Percentiles rank a stretch among this genome's conserved stretches.
These are phyloP conservation scores for Juncus inflexus DNA, from an alignment of 176 grass and related monocot species.

Conservation along the genomic window DNA sequence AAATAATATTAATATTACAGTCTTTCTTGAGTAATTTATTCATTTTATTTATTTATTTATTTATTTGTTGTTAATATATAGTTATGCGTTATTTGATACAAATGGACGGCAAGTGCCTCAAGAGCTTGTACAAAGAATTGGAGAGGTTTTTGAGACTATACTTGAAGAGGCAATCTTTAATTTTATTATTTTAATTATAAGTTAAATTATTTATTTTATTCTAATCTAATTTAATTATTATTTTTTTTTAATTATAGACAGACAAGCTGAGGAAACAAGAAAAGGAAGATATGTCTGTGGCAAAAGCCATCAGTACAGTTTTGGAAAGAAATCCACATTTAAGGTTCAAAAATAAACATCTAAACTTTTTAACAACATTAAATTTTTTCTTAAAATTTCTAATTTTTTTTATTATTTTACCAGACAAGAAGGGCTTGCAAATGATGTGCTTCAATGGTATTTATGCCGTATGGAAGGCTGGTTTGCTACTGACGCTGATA, in stretches of 20 bases:
- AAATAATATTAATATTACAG: constrained; percentile 5
- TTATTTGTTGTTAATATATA: constrained; percentile 30
- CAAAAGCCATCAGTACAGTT: constrained; percentile 72
- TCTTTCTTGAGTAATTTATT: constrained; percentile 7
- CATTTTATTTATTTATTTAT: neutral
- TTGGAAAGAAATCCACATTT: constrained; percentile 70
- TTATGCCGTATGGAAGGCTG: constrained; percentile 97
- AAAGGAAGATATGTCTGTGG: constrained; percentile 84
- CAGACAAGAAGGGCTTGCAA: constrained; percentile 87
- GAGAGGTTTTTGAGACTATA: constrained; percentile 84
- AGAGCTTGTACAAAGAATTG: constrained; percentile 75
- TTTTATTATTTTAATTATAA: constrained; percentile 6
- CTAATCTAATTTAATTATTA: neutral
- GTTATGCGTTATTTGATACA: constrained; percentile 92
- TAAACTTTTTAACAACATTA: neutral
- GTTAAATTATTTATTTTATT: neutral
- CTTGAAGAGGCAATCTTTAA: constrained; percentile 61
- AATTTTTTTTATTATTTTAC: constrained; percentile 17
- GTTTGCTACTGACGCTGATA: constrained; percentile 93
- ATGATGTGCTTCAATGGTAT: constrained; percentile 95
- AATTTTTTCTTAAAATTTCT: neutral
- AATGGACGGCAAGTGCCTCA: constrained; percentile 72
- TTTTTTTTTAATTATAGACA: constrained; percentile 40
- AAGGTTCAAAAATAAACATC: constrained; percentile 42
- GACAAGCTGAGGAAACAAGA: constrained; percentile 63